Conservation (phyloP, 768 basidiomycete genomes). For the Filobasidium wieringae region DNA sequence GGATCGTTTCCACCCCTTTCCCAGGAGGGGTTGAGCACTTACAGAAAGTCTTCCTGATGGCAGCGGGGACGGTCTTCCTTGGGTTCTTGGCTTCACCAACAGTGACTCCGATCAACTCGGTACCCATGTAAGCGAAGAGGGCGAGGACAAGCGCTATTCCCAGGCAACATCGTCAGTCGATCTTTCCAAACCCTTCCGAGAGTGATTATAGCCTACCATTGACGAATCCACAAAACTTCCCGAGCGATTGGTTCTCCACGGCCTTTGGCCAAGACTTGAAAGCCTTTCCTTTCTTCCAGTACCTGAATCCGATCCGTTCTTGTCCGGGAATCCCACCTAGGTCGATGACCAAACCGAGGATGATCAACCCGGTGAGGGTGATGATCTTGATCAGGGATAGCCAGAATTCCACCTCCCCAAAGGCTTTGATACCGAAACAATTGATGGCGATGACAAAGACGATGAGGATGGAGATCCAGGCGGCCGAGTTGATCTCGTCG, state of each 20-base stretch:
- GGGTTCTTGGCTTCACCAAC: conserved; percentile 16
- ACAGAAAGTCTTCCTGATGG: conserved; percentile 30
- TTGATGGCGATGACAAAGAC: conserved; percentile 23
- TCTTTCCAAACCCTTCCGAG: background rate
- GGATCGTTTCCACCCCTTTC: background rate
- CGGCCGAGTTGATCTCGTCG: conserved; percentile 10
- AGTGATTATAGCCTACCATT: conserved; percentile 9
- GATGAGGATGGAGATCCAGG: conserved; percentile 23
- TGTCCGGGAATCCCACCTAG: conserved; percentile 20
- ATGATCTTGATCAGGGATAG: conserved; percentile 14
- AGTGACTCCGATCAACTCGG: conserved; percentile 22
- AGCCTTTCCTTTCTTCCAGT: conserved; percentile 16
- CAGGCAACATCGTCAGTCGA: background rate
- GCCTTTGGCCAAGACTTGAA: conserved; percentile 12
- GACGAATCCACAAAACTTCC: conserved; percentile 22
- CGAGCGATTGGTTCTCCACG: conserved; percentile 15
- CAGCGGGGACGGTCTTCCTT: conserved; percentile 22
- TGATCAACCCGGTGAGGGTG: conserved; percentile 34
- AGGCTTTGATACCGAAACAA: conserved; percentile 25
- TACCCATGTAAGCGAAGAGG: conserved; percentile 23
- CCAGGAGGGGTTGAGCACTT: background rate
- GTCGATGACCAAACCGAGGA: conserved; percentile 33
- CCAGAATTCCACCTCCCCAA: conserved; percentile 30
- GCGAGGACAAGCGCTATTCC: conserved; percentile 4
- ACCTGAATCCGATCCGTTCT: conserved; percentile 20